These are phyloP conservation scores for Alloteropsis semialata DNA, from an alignment of 176 grass and related monocot genomes.

Conservation along the genomic window DNA sequence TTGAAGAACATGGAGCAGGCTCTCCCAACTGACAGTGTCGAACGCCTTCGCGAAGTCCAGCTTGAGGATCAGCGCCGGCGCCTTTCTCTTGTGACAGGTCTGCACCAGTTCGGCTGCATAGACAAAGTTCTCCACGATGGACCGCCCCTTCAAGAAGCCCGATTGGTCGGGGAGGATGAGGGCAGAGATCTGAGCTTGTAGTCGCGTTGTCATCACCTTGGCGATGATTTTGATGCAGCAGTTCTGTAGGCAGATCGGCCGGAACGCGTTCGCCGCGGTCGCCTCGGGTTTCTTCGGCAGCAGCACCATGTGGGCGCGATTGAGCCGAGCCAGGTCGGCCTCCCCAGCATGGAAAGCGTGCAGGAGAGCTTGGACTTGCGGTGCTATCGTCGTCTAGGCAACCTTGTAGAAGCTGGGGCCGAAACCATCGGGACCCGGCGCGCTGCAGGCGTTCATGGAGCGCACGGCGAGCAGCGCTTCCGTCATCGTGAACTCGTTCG, in stretches of 20 bases:
- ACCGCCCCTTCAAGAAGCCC: not conserved
- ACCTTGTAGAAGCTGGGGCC: not conserved
- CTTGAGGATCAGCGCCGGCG: not conserved
- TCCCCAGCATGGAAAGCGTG: rapidly evolving
- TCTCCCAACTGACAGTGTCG: not conserved
- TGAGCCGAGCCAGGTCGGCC: not conserved
- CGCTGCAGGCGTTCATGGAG: not conserved
- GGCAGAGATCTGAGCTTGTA: not conserved
- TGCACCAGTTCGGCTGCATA: not conserved
- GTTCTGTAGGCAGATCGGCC: not conserved
- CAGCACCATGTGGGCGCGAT: not conserved
- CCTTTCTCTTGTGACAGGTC: too few relatives aligned
- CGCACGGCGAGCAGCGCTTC: too few relatives aligned
- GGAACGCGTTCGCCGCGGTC: not conserved
- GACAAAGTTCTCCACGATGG: not conserved
- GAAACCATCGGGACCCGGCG: not conserved
- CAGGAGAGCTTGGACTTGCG: not conserved
- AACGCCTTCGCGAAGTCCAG: not conserved
- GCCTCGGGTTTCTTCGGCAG: not conserved
- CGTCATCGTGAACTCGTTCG: too few relatives aligned
- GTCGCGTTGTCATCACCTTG: too few relatives aligned
- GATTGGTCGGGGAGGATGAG: not conserved
- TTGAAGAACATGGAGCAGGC: rapidly evolving
- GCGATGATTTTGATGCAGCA: not conserved
- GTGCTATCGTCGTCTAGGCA: rapidly evolving